Conservation (phyloP, 108 stramenopile genomes). For the Conticribra weissflogii region DNA sequence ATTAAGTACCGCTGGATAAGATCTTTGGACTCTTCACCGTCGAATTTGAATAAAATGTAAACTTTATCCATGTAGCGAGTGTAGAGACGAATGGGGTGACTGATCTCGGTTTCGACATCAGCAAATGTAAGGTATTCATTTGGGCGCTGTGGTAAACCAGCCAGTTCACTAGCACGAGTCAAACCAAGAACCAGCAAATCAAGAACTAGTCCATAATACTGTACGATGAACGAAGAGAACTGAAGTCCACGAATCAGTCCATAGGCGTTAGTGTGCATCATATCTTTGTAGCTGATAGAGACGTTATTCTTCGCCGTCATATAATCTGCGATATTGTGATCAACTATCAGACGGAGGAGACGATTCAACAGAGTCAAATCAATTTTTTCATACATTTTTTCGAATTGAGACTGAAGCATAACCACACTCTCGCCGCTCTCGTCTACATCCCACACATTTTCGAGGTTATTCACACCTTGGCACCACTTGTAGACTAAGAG, state of each 20-base stretch:
- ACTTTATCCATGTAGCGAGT: conserved; percentile 98
- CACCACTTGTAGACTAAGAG: conserved; percentile 99
- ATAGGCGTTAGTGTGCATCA: conserved; percentile 99
- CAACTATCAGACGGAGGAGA: conserved; percentile 96
- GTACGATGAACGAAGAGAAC: conserved; percentile 96
- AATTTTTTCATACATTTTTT: conserved; percentile 98
- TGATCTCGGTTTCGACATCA: conserved; percentile 94
- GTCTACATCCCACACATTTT: conserved; percentile 95
- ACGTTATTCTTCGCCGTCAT: conserved; percentile 99
- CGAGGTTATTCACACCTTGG: conserved; percentile 97
- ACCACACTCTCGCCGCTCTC: conserved; percentile 95
- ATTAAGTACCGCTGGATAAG: conserved; percentile 98
- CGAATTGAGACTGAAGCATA: conserved; percentile 95
- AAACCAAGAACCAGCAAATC: conserved; percentile 96
- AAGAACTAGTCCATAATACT: conserved; percentile 98
- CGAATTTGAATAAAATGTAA: conserved; percentile 96
- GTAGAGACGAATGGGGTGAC: conserved; percentile 98
- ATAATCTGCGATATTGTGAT: conserved; percentile 99
- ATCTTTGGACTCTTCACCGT: conserved; percentile 94
- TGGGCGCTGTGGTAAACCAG: conserved; percentile 95
- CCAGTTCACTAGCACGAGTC: conserved; percentile 96
- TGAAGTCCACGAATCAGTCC: conserved; percentile 97
- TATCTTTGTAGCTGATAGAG: conserved; percentile 95
- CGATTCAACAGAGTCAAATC: conserved; percentile 97
- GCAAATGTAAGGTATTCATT: conserved; percentile 97